phyloP scores from a whole-genome alignment of 768 basidiomycete species.

The Dioszegia aurantiaca region DNA sequence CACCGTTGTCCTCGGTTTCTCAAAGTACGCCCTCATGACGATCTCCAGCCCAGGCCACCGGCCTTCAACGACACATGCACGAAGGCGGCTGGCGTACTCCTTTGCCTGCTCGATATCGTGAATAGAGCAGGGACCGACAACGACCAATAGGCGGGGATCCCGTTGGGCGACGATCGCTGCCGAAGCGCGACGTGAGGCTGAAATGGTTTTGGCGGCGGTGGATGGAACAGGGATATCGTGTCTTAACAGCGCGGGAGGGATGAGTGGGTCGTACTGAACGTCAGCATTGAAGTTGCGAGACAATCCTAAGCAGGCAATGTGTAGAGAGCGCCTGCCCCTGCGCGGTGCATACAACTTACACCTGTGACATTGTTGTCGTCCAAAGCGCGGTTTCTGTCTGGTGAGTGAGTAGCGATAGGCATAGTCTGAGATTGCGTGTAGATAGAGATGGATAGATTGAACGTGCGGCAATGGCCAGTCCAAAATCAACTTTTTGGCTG shows the following conservation, averaged over 20 bases:
- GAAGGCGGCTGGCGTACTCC: slow-evolving; percentile 52
- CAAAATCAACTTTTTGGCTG: slow-evolving; percentile 8
- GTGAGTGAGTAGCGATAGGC: slow-evolving; percentile 31
- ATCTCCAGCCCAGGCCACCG: slow-evolving; percentile 69
- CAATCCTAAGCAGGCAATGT: too few species aligned
- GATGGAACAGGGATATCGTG: slow-evolving; percentile 74
- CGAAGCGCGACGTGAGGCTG: slow-evolving; percentile 71
- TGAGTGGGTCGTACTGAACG: slow-evolving; percentile 84
- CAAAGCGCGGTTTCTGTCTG: slow-evolving; percentile 36
- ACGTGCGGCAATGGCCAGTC: not conserved
- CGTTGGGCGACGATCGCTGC: slow-evolving; percentile 77
- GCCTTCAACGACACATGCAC: slow-evolving; percentile 66
- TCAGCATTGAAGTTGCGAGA: too few species aligned
- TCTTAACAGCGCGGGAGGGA: slow-evolving; percentile 84
- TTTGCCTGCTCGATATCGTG: slow-evolving; percentile 79
- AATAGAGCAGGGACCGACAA: slow-evolving; percentile 95
- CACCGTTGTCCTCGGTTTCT: slow-evolving; percentile 96
- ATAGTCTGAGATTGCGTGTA: not conserved
- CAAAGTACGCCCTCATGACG: slow-evolving; percentile 93
- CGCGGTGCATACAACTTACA: too few species aligned
- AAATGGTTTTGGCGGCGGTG: slow-evolving; percentile 69
- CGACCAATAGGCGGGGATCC: slow-evolving; percentile 74
- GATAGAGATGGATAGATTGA: not conserved
- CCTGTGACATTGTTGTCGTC: slow-evolving; percentile 46
- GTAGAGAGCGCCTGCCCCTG: too few species aligned